Conservation (phyloP, 768 basidiomycete species). For the Hypholoma fasciculare region DNA sequence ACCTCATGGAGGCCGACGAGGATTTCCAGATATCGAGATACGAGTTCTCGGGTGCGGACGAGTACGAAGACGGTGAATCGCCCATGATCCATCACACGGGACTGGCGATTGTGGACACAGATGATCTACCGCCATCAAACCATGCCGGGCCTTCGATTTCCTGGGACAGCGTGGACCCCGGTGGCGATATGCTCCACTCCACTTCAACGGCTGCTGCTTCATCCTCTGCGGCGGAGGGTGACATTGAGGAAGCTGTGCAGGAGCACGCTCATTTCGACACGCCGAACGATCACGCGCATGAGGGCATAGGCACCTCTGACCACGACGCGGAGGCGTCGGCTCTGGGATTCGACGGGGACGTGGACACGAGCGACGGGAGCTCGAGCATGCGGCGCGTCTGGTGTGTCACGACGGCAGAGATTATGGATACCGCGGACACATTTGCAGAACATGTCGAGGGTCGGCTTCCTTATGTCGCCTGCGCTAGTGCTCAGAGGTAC, state of each 20-base stretch:
- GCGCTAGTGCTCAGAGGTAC: neutral
- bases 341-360: too few relatives aligned
- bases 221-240: neutral
- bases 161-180: neutral
- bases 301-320: neutral
- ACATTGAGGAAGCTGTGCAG: neutral
- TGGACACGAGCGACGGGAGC: neutral
- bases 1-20: neutral
- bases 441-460: conserved; percentile 22
- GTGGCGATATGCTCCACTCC: neutral
- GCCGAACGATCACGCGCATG: neutral
- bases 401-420: conserved; percentile 4
- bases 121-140: neutral
- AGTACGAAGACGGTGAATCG: neutral
- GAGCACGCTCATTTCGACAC: neutral
- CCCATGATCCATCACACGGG: neutral
- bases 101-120: neutral
- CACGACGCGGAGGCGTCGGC: neutral
- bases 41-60: neutral
- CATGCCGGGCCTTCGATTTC: neutral
- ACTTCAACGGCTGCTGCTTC: neutral
- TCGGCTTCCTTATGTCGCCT: conserved; percentile 24
- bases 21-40: neutral
- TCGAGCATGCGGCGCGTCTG: neutral
- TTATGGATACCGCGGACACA: conserved; percentile 5